A percentile compares a stretch with the other conserved stretches of the same genome.
These are phyloP conservation scores for Saccharum spontaneum DNA, from an alignment of 176 grass and related monocot species.

Conservation along the genomic window DNA sequence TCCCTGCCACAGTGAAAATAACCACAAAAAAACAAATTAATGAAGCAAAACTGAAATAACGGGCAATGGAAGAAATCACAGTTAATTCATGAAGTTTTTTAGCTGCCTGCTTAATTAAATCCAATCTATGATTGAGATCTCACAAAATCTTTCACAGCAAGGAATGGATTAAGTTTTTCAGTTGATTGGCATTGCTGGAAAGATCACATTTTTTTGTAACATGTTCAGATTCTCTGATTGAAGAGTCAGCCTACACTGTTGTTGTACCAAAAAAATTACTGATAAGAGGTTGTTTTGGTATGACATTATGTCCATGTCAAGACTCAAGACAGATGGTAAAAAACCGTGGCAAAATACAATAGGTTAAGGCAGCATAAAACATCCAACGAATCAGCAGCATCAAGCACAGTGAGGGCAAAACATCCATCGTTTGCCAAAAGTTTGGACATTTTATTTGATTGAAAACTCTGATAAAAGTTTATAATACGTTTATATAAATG, in stretches of 20 bases:
- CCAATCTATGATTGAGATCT: background rate
- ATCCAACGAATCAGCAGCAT: slow-evolving; percentile 22
- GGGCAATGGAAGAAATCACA: background rate
- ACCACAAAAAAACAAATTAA: background rate
- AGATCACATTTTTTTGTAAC: background rate
- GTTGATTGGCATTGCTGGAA: background rate
- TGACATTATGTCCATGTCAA: background rate
- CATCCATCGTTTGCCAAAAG: no score
- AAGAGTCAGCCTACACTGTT: background rate
- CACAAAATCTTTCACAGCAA: slow-evolving; percentile 22
- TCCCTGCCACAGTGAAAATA: slow-evolving; percentile 51
- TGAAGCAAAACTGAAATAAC: background rate
- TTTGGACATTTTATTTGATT: no score
- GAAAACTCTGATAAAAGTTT: no score
- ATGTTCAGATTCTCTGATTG: background rate
- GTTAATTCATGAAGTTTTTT: background rate
- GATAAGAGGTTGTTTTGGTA: background rate
- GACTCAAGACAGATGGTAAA: background rate
- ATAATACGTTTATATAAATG: no score
- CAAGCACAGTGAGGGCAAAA: background rate
- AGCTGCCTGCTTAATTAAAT: background rate
- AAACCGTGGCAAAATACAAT: background rate
- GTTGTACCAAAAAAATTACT: background rate
- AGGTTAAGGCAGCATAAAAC: background rate
- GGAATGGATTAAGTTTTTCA: background rate